These are phyloP conservation scores for Starmerella bombi DNA, from an alignment of 805 yeast species.

Conservation along the genomic window DNA sequence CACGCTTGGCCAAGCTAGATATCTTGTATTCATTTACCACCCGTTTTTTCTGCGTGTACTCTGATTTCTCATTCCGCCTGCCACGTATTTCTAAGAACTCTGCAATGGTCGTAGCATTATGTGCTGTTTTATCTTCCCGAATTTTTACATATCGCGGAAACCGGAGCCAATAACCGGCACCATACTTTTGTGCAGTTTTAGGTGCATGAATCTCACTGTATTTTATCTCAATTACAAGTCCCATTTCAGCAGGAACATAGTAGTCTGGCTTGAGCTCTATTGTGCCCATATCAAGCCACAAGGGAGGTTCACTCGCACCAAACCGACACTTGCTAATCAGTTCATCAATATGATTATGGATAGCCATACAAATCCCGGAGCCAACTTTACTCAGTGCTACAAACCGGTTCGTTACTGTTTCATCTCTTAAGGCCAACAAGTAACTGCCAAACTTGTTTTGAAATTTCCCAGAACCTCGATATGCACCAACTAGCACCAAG, in stretches of 20 bases:
- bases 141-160: constrained; percentile 61
- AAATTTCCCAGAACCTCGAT: constrained; percentile 48
- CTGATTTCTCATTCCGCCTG: not conserved
- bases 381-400: constrained; percentile 67
- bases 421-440: constrained; percentile 54
- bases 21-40: not conserved
- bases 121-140: constrained; percentile 54
- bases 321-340: constrained; percentile 51
- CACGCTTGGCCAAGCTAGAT: constrained; percentile 5
- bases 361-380: constrained; percentile 62
- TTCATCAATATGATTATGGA: constrained; percentile 45
- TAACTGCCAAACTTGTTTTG: constrained; percentile 36
- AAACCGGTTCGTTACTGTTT: constrained; percentile 32
- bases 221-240: constrained; percentile 69
- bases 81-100: constrained; percentile 32
- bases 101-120: constrained; percentile 39
- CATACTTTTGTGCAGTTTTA: constrained; percentile 32
- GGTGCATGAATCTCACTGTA: constrained; percentile 56
- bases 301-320: constrained; percentile 15
- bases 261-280: constrained; percentile 22
- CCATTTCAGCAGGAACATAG: constrained; percentile 71
- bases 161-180: constrained; percentile 56
- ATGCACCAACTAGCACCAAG: constrained; percentile 63
- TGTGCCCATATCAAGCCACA: constrained; percentile 10
- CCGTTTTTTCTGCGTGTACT: no score